Base-by-base conservation (phyloP, 306 rosid genomes). In the Cucumis cinereus region DNA sequence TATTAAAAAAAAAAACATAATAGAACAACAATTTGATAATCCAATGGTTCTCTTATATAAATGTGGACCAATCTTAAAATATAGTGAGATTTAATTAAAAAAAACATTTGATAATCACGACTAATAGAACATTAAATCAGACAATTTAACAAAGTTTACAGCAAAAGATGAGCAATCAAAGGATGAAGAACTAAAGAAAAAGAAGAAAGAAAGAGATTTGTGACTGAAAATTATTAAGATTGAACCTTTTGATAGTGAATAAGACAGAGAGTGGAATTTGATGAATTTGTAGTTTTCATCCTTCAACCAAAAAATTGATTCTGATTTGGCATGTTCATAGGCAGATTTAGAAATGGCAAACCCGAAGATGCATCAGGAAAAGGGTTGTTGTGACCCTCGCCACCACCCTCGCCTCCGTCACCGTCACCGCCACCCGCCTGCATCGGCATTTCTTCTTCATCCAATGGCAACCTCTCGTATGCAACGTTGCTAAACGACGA, bases 401-500 rank as follows among this genome's bases (percentile, higher is more conserved):
- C 77, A 5, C 77, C 36, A 2, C 77, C 63, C n/a, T 33, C 77
- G 5, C 50, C 77, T 9, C 77, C 54, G 10, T 40, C 66, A 1
- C 49, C 77, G 13, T 43, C 77, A 0, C 64, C 77, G 4, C 77
- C 77, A 15, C n/a, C 70, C 0, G 26, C 30, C 13, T 45, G 75
- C 56, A 69, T 41, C 53, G 63, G 36, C 24, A 74, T n/a, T 56
- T 60, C 73, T 14, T 77, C 79, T 43, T 77, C 79, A 14, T 61
- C 79, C 59, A 77, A 43, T 13, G 79, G 79, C 40, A 77, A 45
- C 59, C 79, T 77, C 72, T 77, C 79, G 24, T 77, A 77, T 3
- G 79, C 79, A 9, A 77, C 79, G 55, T 77, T 77, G 5, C 71
- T 62, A n/a, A 77, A 77, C 13, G 79, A 77, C 3, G 79, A 77